A percentile compares a stretch with the other conserved stretches of the same genome.
phyloP scores from a whole-genome alignment of 1,284 basidiomycete genomes.

The Inonotus obliquus region DNA sequence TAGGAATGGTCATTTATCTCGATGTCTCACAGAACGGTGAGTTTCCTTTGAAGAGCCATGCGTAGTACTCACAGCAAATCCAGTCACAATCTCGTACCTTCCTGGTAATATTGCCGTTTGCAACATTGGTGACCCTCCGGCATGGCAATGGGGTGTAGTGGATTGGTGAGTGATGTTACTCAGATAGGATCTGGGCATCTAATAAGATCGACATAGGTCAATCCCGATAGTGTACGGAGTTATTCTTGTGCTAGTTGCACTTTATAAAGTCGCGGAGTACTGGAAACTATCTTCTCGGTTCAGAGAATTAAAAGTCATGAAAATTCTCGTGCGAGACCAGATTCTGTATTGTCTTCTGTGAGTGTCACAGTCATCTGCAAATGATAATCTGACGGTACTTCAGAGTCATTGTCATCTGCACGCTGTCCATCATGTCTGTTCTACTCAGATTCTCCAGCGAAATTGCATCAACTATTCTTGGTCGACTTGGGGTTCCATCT shows the following conservation, averaged over 20 bases:
- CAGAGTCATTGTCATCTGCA: not conserved
- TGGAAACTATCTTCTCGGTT: not conserved
- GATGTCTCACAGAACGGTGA: not conserved
- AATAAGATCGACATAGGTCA: not conserved
- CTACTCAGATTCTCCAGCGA: not conserved
- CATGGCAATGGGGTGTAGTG: not conserved
- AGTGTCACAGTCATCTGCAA: not conserved
- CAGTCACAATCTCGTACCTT: not conserved
- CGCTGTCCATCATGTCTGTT: not conserved
- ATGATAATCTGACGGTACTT: not conserved
- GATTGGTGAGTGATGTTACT: not conserved
- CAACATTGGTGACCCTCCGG: not conserved
- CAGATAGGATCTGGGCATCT: not conserved
- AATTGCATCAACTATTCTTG: not conserved
- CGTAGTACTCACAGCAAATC: not conserved
- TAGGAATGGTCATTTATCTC: not conserved
- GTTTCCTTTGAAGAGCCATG: not conserved
- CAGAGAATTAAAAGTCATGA: not conserved
- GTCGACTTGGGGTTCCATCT: slow-evolving; percentile 2
- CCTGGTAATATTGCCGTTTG: not conserved
- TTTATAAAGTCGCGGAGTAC: not conserved
- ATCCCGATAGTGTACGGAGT: not conserved
- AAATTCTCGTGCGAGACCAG: slow-evolving; percentile 2
- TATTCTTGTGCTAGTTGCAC: not conserved
- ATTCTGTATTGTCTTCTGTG: not conserved